Base-by-base conservation (phyloP, 106 monocot species). In the Apostasia shenzhenica region DNA sequence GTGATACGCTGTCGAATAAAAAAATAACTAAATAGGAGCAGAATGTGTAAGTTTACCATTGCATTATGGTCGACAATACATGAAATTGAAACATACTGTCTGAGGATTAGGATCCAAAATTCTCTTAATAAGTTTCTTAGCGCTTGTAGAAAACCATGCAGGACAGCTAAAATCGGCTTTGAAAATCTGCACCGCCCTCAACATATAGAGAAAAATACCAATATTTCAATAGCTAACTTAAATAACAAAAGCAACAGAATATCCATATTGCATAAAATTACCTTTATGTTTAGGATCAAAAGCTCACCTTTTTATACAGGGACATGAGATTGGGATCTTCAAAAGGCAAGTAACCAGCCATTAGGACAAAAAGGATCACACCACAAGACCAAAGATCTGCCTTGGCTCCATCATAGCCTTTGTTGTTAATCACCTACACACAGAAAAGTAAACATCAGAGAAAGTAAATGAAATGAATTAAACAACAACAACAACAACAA, bases 371-470 rank as follows among this genome's bases (percentile, higher is more conserved):
- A 69, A 95, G 91, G 61, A 95, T 88, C 37, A 95, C 85, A 6
- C 95, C 95, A 68, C 95, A 95, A 26, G 94, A 95, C 94, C 94
- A 95, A 37, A 95, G 81, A 72, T 95, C 94, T 54, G 94, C 94
- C 73, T 84, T 91, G 60, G 85, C 85, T 11, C 95, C 95, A 83
- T 95, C 95, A 80, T 95, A 95, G 9, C 95, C 95, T 78, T 88
- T 95, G 71, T 91, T 80, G 14, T 86, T 77, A 48, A 95, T 83
- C 48, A 95, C 91, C 94, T 94, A 61, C 37, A 49, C 6, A 65
- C 48, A 26, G 8, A 42, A 1, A 12, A 48, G 9, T 11, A 26
- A 26, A 50, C 4, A 50, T 50, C 50, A 50, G 50, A 8, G 8
- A 65, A 6, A 65, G 2, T 49, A 65, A 26, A 56, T 56, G 8